Base-by-base conservation (phyloP, 805 yeast genomes). In the Candida vaughaniae region DNA sequence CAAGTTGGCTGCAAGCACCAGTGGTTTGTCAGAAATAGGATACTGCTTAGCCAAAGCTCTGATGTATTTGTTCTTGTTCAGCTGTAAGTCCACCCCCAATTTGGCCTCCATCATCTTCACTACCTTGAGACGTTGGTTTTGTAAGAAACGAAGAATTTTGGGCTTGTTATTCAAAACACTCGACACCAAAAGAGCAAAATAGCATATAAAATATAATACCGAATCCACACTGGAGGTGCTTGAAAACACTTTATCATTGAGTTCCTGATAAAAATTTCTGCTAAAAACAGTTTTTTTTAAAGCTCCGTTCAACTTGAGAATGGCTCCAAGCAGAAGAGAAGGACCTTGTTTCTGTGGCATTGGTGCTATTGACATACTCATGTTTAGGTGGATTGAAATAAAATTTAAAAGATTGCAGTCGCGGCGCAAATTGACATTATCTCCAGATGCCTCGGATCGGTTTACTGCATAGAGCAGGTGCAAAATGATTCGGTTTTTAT, bases 201-300 rank as follows among this genome's bases (percentile, higher is more conserved):
- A 69, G 51, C 74, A 69, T 20, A 66, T 53, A 50, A 69, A 69
- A 44, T 69, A 69, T 27, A 69, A 48, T 29, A 57, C 62, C 4
- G 63, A 47, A 47, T 69, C 74, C 15, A 69, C 54, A 3, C 68
- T 62, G 7, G 66, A 32, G 1, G 64, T 35, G 16, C 48, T 52
- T 25, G 60, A 34, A 38, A 69, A 56, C 9, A 69, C 55, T 43
- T 68, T 67, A 36, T 64, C 69, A 40, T 57, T 62, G 42, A 69
- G 57, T 36, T 66, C 69, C 46, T 59, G 63, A 48, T 68, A 69
- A 46, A 69, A 65, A 31, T 64, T 59, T 22, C 66, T 54, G 40
- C 62, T 58, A 29, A 66, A 55, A 7, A 68, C 39, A 4, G 70
- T 51, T 39, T 60, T 63, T 28, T 53, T 57, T 35, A 68, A 43